phyloP scores from a whole-genome alignment of 2,329 filamentous ascomycete genomes.

The Arthrobotrys entomopaga region DNA sequence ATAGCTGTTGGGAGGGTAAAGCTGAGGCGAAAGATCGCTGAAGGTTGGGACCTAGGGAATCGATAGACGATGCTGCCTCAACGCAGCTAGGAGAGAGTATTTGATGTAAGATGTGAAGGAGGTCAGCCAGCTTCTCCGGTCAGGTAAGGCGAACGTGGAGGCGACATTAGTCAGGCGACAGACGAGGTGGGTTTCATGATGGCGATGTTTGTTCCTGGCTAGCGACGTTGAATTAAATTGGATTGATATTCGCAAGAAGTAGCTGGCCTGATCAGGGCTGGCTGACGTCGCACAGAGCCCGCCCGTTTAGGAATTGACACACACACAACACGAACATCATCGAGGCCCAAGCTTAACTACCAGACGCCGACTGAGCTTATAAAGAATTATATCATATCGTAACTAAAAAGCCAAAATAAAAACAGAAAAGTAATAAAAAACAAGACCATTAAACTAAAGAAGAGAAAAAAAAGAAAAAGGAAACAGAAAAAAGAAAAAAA shows the following conservation, averaged over 20 bases:
- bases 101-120: not conserved
- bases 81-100: not conserved
- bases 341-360: too few relatives aligned
- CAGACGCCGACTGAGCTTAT: not conserved
- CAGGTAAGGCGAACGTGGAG: constrained; percentile 18
- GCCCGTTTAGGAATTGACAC: constrained; percentile 24
- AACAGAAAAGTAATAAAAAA: too few relatives aligned
- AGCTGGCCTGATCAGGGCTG: constrained; percentile 49
- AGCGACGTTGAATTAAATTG: constrained; percentile 15
- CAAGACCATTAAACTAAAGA: too few relatives aligned
- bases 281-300: constrained; percentile 48
- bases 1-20: constrained; percentile 18
- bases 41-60: not conserved
- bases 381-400: not conserved
- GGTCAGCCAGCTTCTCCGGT: constrained; percentile 48
- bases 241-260: constrained; percentile 29
- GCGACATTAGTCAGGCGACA: constrained; percentile 51
- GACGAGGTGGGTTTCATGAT: constrained; percentile 31
- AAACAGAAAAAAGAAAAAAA: not conserved
- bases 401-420: too few relatives aligned
- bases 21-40: constrained; percentile 4
- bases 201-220: constrained; percentile 1
- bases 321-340: constrained; percentile 9
- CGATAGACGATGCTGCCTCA: not conserved
- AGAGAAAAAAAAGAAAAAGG: not conserved